Percentiles rank a stretch among this genome's conserved stretches.
phyloP scores from a whole-genome alignment of 2,329 filamentous ascomycete species.

The Fusarium mexicanum region DNA sequence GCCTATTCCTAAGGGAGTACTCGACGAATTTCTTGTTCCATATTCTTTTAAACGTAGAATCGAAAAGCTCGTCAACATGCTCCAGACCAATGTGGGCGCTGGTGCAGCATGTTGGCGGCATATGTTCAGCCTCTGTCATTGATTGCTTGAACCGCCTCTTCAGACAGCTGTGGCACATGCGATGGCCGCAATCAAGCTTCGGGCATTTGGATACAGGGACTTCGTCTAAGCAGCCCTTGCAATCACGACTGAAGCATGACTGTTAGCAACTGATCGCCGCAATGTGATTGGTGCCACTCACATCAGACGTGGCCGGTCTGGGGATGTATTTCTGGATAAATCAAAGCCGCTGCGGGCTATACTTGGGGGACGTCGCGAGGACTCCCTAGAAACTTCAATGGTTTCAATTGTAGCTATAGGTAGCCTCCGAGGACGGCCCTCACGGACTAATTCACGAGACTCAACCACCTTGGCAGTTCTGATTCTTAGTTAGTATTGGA shows the following conservation, averaged over 20 bases:
- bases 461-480: constrained; percentile 40
- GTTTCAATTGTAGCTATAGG: constrained; percentile 20
- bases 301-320: constrained; percentile 41
- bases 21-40: constrained; percentile 88
- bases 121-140: constrained; percentile 78
- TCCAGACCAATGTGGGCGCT: constrained; percentile 76
- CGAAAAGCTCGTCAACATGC: constrained; percentile 80
- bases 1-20: constrained; percentile 75
- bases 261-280: constrained; percentile 16
- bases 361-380: constrained; percentile 41
- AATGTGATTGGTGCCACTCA: constrained; percentile 22
- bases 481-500: constrained; percentile 4
- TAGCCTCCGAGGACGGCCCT: constrained; percentile 37
- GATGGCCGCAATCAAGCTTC: constrained; percentile 80
- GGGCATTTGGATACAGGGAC: constrained; percentile 70
- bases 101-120: constrained; percentile 87
- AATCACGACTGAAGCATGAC: constrained; percentile 67
- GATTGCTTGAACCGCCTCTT: constrained; percentile 79
- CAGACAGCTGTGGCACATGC: constrained; percentile 82
- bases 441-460: constrained; percentile 35
- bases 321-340: constrained; percentile 41
- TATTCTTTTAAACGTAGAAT: constrained; percentile 75
- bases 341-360: constrained; percentile 44
- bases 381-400: constrained; percentile 38
- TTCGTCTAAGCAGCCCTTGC: constrained; percentile 77